These are phyloP conservation scores for Scutellaria barbata DNA, from an alignment of 257 asterid genomes.

Conservation along the genomic window DNA sequence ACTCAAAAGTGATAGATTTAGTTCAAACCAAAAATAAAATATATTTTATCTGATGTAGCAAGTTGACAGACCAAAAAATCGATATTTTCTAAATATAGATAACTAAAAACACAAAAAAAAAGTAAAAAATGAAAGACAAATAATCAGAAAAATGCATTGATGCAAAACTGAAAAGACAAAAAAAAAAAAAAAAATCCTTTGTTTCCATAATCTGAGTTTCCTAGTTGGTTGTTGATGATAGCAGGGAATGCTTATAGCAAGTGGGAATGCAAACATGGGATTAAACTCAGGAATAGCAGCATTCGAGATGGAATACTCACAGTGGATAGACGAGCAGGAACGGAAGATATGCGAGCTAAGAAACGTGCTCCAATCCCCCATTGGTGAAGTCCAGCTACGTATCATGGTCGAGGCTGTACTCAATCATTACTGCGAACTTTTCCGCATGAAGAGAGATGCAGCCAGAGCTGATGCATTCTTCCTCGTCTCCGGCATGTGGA, in stretches of 20 bases:
- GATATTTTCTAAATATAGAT: too few relatives aligned
- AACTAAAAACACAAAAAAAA: too few relatives aligned
- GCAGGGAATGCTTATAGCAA: conserved; percentile 66
- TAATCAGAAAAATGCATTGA: too few relatives aligned
- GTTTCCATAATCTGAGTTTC: too few relatives aligned
- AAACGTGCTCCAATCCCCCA: conserved; percentile 60
- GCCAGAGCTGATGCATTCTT: conserved; percentile 86
- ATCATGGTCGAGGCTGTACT: conserved; percentile 59
- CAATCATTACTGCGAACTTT: conserved; percentile 71
- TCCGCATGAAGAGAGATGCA: conserved; percentile 76
- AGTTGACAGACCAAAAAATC: too few relatives aligned
- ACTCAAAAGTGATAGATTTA: too few relatives aligned
- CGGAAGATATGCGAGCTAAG: conserved; percentile 63
- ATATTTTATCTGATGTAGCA: too few relatives aligned
- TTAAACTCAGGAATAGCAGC: conserved; percentile 59
- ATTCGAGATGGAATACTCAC: conserved; percentile 79
- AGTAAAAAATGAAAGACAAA: too few relatives aligned
- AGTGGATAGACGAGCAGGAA: conserved; percentile 80
- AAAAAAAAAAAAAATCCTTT: too few relatives aligned
- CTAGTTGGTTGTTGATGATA: background rate
- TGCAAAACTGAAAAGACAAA: too few relatives aligned
- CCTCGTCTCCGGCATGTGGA: conserved; percentile 83
- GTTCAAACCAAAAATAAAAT: too few relatives aligned
- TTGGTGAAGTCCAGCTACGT: conserved; percentile 61
- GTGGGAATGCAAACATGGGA: conserved; percentile 53